Percentiles rank a stretch among this genome's conserved stretches.
phyloP scores from a whole-genome alignment of 345 rosid species.

The Eucalyptus cloeziana region DNA sequence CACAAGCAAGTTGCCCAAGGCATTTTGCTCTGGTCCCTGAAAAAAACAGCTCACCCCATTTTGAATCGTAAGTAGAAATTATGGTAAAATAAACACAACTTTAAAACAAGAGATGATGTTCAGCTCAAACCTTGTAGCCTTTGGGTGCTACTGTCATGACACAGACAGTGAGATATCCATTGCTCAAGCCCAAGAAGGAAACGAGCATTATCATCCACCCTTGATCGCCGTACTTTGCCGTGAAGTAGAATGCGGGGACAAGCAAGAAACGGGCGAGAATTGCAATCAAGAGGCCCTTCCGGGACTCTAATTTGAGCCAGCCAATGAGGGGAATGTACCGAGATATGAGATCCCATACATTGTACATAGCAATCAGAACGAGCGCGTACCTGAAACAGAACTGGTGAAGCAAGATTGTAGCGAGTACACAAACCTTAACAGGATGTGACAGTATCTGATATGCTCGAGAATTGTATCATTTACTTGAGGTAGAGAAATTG shows the following conservation, averaged over 20 bases:
- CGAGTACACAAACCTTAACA: not conserved
- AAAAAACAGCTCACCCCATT: not conserved
- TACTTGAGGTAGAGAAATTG: not conserved
- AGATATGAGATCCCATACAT: constrained; percentile 51
- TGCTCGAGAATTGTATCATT: not conserved
- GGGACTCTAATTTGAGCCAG: constrained; percentile 52
- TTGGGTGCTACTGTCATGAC: constrained; percentile 73
- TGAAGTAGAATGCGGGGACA: constrained; percentile 80
- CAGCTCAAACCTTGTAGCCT: constrained; percentile 65
- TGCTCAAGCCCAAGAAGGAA: constrained; percentile 60
- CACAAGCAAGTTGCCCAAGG: constrained; percentile 76
- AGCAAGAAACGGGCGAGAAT: constrained; percentile 48
- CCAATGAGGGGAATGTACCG: constrained; percentile 53
- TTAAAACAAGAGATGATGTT: too few species aligned
- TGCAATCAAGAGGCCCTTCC: constrained; percentile 39
- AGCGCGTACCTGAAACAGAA: constrained; percentile 48
- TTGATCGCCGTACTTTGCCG: constrained; percentile 72
- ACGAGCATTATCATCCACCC: constrained; percentile 86
- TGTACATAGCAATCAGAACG: constrained; percentile 58
- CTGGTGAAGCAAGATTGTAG: not conserved
- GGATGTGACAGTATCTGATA: not conserved
- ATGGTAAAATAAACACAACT: not conserved
- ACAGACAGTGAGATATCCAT: constrained; percentile 80
- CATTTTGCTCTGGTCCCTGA: constrained; percentile 93
- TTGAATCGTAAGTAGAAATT: not conserved